Percentiles rank a stretch among this genome's conserved stretches.
phyloP scores from a whole-genome alignment of 163 green algal species.

The Scenedesmus sp. region DNA sequence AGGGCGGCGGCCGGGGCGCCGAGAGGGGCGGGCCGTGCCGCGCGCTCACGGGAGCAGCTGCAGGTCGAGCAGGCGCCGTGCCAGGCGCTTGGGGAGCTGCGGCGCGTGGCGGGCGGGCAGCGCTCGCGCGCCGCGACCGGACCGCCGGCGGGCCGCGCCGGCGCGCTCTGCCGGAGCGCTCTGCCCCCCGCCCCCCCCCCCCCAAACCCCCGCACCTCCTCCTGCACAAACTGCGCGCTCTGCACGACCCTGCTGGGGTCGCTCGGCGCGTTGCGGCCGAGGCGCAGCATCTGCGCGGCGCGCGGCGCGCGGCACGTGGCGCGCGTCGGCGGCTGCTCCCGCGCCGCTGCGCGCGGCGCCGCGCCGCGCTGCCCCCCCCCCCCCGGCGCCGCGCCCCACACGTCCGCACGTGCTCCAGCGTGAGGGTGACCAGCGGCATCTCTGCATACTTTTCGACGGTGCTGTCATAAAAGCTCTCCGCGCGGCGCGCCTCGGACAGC shows the following conservation, averaged over 20 bases:
- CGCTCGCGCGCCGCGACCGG: no score
- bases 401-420: conserved; percentile 50
- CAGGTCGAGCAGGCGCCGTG: conserved; percentile 86
- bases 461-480: conserved; percentile 59
- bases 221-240: conserved; percentile 69
- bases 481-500: conserved; percentile 15
- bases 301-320: neutral
- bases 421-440: conserved; percentile 64
- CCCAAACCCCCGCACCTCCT: conserved; percentile 53
- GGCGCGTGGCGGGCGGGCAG: no score
- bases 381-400: neutral
- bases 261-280: conserved; percentile 55
- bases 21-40: neutral
- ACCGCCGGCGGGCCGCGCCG: neutral
- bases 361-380: neutral
- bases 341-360: neutral
- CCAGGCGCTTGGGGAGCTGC: conserved; percentile 86
- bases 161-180: no score
- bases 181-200: no score
- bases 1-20: no score
- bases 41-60: conserved; percentile 80
- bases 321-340: neutral
- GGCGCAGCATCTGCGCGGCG: conserved; percentile 63
- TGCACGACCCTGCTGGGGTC: conserved; percentile 53
- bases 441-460: conserved; percentile 62